Evolutionary conservation across 148 eudicot species (phyloP), one percentile per base, ranked within the genome.

Genomic region (Cornus suecica): DNA sequence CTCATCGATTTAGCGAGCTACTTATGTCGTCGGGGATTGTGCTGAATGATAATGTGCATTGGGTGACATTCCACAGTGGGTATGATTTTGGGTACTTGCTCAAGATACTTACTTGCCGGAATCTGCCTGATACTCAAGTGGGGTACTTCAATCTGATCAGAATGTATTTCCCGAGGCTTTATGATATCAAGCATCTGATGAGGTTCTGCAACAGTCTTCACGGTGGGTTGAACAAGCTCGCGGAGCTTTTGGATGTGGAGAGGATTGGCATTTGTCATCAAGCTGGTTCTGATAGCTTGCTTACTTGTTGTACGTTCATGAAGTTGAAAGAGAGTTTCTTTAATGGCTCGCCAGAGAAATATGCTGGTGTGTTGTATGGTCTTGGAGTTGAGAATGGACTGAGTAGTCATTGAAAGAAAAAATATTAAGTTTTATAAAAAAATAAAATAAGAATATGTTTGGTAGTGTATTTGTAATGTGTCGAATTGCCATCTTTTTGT

Each of bases 81-180:
- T 64, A 74, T 42, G 76, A 62, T 74, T 74, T 76, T 58, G 79
- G 74, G 41, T 77, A 69, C 27, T 77, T 77, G 79, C 68, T 70
- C 26, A 77, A 69, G 69, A 51, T 77, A 13, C 42, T 77, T 28
- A 77, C 74, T 11, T 65, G 79, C 42, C 20, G 61, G 32, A 70
- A 70, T 34, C 79, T 77, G 10, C 79, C 79, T 13, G 48, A 70
- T 24, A 60, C 79, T 10, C 79, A 61, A 1, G 65, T 11, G 10
- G 74, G 41, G 10, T 77, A 37, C 74, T 62, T 77, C 14, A 1
- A 69, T 61, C 27, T 77, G 68, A 10, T 77, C 68, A 62, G 24
- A 28, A 15, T 69, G 28, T 77, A 41, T 28, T 77, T 69, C 29
- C 79, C 74, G 8, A 62, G 2, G 6, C 9, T 69, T 15, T 76